Conservation (phyloP, 2,329 filamentous ascomycete species). For the Verticillium longisporum region DNA sequence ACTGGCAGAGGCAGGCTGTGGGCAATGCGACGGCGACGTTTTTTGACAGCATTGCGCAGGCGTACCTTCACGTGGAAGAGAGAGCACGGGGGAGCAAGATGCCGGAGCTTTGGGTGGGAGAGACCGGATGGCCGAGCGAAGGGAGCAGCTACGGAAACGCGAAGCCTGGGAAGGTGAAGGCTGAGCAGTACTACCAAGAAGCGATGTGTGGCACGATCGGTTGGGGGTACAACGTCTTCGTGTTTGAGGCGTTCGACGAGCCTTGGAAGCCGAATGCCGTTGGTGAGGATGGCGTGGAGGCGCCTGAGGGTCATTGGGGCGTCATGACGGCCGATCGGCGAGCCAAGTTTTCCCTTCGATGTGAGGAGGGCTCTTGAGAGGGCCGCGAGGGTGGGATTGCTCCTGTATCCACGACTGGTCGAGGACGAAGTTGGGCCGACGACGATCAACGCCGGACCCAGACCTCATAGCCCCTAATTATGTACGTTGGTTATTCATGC, state of each 20-base stretch:
- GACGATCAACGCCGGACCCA: not conserved
- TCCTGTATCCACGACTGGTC: not conserved
- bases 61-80: conserved; percentile 51
- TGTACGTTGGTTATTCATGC: no score
- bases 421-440: not conserved
- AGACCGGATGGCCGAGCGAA: conserved; percentile 60
- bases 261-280: conserved; percentile 59
- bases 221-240: conserved; percentile 64
- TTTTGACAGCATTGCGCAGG: conserved; percentile 61
- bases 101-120: conserved; percentile 62
- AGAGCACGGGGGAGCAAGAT: conserved; percentile 45
- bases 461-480: no score
- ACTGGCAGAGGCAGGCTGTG: conserved; percentile 60
- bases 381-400: not conserved
- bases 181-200: conserved; percentile 52
- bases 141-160: conserved; percentile 57
- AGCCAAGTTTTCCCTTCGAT: conserved; percentile 40
- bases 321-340: conserved; percentile 54
- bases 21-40: conserved; percentile 51
- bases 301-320: conserved; percentile 64
- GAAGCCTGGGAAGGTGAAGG: conserved; percentile 51
- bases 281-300: conserved; percentile 55
- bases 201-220: conserved; percentile 57
- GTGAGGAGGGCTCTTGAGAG: conserved; percentile 2
- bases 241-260: conserved; percentile 70